phyloP scores from a whole-genome alignment of 2,329 filamentous ascomycete species.

The Pseudogymnoascus destructans region DNA sequence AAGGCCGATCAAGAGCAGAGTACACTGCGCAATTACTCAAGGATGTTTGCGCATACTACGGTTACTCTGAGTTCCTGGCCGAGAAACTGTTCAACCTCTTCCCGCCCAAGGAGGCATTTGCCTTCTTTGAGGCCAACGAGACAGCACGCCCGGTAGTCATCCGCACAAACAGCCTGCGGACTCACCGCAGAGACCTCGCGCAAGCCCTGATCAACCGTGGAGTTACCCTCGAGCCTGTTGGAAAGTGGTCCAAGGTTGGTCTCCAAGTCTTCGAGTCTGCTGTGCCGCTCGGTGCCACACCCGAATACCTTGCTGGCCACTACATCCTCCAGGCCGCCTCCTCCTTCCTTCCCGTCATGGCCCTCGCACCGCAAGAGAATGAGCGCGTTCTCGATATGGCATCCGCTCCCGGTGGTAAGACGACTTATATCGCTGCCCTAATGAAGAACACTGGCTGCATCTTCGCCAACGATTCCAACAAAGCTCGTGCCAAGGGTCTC shows the following conservation, averaged over 20 bases:
- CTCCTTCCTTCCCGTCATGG: constrained; percentile 96
- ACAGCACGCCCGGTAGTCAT: constrained; percentile 87
- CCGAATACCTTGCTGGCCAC: constrained; percentile 92
- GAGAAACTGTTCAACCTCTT: constrained; percentile 93
- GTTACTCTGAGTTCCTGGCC: constrained; percentile 87
- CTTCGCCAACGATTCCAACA: constrained; percentile 94
- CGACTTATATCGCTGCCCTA: constrained; percentile 86
- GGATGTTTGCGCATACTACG: constrained; percentile 93
- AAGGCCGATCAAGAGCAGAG: constrained; percentile 70
- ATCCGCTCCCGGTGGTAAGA: constrained; percentile 89
- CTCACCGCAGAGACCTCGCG: constrained; percentile 64
- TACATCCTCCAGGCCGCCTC: constrained; percentile 97
- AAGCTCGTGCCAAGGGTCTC: constrained; percentile 83
- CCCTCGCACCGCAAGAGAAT: constrained; percentile 81
- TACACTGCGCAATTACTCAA: constrained; percentile 78
- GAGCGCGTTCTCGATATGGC: constrained; percentile 90
- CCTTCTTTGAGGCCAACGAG: constrained; percentile 98
- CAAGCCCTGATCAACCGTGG: constrained; percentile 92
- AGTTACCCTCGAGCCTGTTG: constrained; percentile 89
- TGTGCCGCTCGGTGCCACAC: constrained; percentile 72
- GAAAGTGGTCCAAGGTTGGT: constrained; percentile 97
- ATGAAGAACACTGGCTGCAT: constrained; percentile 97
- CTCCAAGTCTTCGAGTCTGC: constrained; percentile 90
- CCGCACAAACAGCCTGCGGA: constrained; percentile 86
- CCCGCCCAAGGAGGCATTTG: constrained; percentile 83